Percentiles rank a stretch among this genome's conserved stretches.
Evolutionary conservation across 768 basidiomycete species (phyloP).

Genomic region (Pisolithus albus): DNA sequence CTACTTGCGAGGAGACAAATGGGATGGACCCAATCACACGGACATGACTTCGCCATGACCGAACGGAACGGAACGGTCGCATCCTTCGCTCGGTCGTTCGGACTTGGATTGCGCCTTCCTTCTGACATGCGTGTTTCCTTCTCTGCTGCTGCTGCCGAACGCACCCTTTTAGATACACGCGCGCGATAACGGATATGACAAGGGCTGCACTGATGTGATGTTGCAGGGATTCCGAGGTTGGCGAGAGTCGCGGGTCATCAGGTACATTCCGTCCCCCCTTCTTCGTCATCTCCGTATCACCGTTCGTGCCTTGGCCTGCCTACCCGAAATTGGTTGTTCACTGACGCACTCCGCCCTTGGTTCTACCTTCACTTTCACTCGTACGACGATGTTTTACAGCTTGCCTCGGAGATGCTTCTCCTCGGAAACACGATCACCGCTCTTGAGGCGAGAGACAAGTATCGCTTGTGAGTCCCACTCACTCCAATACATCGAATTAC

Average conservation of each 20-base stretch:
- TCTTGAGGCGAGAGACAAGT: constrained; percentile 57
- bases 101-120: too few relatives aligned
- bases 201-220: constrained; percentile 10
- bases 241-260: constrained; percentile 66
- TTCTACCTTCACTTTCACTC: constrained; percentile 7
- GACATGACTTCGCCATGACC: not conserved
- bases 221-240: constrained; percentile 61
- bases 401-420: constrained; percentile 71
- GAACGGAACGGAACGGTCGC: too few relatives aligned
- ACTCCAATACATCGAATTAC: too few relatives aligned
- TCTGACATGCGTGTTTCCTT: too few relatives aligned
- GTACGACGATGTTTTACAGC: constrained; percentile 29
- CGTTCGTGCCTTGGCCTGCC: not conserved
- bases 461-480: constrained; percentile 57
- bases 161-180: not conserved
- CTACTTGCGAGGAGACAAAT: not conserved
- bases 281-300: not conserved
- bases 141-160: too few relatives aligned
- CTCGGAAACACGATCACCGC: constrained; percentile 65
- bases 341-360: not conserved
- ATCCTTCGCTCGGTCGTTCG: too few relatives aligned
- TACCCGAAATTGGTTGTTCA: not conserved
- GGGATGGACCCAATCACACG: not conserved
- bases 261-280: constrained; percentile 36
- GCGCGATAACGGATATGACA: constrained; percentile 4